phyloP scores from a whole-genome alignment of 192 early-diverging fungal genomes.

The Gonapodya prolifera region DNA sequence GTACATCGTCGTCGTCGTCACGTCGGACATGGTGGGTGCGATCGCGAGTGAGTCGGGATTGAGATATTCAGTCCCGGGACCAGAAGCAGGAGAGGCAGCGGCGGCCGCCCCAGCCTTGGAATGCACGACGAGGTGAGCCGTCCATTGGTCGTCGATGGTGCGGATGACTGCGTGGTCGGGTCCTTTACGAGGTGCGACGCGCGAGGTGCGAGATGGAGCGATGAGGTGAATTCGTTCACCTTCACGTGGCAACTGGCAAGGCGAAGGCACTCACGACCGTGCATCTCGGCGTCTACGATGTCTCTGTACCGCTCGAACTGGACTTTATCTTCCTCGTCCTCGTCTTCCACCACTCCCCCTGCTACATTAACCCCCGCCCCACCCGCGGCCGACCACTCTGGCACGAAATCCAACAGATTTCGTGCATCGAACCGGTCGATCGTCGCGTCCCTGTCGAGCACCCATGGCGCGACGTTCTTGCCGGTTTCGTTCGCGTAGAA shows the following conservation, averaged over 20 bases:
- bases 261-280: background rate
- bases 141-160: background rate
- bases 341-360: background rate
- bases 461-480: background rate
- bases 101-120: background rate
- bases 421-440: background rate
- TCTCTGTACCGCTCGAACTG: background rate
- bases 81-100: too few relatives aligned
- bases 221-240: too few relatives aligned
- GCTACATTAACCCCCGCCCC: too few relatives aligned
- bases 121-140: background rate
- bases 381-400: background rate
- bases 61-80: background rate
- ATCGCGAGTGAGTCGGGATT: background rate
- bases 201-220: background rate
- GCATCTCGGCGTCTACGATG: background rate
- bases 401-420: background rate
- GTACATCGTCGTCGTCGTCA: too few relatives aligned
- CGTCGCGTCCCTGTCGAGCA: background rate
- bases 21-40: too few relatives aligned
- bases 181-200: background rate
- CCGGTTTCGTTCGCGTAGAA: background rate
- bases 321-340: background rate
- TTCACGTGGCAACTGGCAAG: background rate
- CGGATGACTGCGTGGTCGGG: background rate